Conservation (phyloP, 163 green algal genomes). For the Prototheca stagnorum region DNA sequence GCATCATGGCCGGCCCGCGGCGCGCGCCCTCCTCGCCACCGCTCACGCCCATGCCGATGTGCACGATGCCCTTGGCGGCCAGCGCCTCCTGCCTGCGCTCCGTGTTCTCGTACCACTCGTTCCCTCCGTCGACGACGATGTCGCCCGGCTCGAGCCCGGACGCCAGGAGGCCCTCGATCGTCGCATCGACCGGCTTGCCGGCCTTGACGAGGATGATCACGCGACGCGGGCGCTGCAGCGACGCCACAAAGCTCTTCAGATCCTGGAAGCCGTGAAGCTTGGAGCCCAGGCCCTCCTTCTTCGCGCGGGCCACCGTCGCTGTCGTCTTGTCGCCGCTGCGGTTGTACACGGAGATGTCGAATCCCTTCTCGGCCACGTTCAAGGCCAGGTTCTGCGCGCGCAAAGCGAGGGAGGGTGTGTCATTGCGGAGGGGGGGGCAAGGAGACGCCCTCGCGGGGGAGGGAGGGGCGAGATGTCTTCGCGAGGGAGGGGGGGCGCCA, state of each 20-base stretch:
- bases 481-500: too few relatives aligned
- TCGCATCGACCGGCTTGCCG: constrained; percentile 81
- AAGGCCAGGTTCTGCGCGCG: constrained; percentile 86
- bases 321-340: constrained; percentile 84
- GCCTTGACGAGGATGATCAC: constrained; percentile 98
- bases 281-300: constrained; percentile 63
- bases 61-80: constrained; percentile 68
- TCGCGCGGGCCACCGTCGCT: constrained; percentile 60
- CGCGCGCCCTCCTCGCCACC: constrained; percentile 93
- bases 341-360: constrained; percentile 94
- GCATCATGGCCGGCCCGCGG: constrained; percentile 90
- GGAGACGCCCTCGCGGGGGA: too few relatives aligned
- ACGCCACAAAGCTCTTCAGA: constrained; percentile 79
- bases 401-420: too few relatives aligned
- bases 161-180: constrained; percentile 66
- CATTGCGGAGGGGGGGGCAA: too few relatives aligned
- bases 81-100: constrained; percentile 64
- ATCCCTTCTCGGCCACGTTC: constrained; percentile 96
- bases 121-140: constrained; percentile 96
- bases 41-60: constrained; percentile 95
- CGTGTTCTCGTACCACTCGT: constrained; percentile 99
- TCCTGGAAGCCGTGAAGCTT: constrained; percentile 64
- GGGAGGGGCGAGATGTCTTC: too few relatives aligned
- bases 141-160: constrained; percentile 88
- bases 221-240: constrained; percentile 61